phyloP scores from a whole-genome alignment of 1,284 basidiomycete genomes.

The Ustilago sp. region DNA sequence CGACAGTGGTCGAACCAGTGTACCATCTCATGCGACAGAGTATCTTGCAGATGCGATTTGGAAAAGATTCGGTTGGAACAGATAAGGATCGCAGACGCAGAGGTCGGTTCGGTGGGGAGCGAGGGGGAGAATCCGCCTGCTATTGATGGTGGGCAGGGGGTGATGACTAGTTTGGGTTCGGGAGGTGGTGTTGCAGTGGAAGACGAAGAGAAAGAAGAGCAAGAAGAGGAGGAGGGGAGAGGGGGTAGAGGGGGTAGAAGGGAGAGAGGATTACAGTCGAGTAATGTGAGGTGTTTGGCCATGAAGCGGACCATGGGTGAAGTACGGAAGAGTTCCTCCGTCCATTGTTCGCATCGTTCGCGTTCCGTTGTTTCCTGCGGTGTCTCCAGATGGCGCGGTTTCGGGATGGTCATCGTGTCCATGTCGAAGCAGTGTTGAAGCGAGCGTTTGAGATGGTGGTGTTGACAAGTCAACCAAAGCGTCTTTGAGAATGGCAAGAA shows the following conservation, averaged over 20 bases:
- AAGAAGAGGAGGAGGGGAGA: neutral
- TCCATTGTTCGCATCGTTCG: conserved; percentile 63
- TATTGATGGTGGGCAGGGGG: conserved; percentile 55
- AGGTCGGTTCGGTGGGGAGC: conserved; percentile 34
- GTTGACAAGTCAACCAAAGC: neutral
- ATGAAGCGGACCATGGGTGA: conserved; percentile 69
- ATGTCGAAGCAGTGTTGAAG: neutral
- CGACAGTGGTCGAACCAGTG: conserved; percentile 95
- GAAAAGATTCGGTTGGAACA: conserved; percentile 72
- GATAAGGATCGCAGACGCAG: conserved; percentile 58
- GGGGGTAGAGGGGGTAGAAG: conserved; percentile 8
- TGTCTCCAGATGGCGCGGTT: conserved; percentile 46
- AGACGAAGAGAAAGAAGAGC: neutral
- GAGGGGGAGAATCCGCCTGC: conserved; percentile 66
- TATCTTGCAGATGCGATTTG: conserved; percentile 90
- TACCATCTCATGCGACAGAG: conserved; percentile 91
- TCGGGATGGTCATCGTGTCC: conserved; percentile 27
- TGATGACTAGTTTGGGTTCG: conserved; percentile 56
- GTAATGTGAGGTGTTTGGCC: conserved; percentile 62
- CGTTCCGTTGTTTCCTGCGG: conserved; percentile 36
- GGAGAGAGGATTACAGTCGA: conserved; percentile 60
- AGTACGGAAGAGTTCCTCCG: conserved; percentile 59
- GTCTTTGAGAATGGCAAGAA: neutral
- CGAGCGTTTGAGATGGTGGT: neutral
- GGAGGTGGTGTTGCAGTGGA: neutral